Evolutionary conservation across 768 basidiomycete species (phyloP).

Genomic region (Mycena metata): DNA sequence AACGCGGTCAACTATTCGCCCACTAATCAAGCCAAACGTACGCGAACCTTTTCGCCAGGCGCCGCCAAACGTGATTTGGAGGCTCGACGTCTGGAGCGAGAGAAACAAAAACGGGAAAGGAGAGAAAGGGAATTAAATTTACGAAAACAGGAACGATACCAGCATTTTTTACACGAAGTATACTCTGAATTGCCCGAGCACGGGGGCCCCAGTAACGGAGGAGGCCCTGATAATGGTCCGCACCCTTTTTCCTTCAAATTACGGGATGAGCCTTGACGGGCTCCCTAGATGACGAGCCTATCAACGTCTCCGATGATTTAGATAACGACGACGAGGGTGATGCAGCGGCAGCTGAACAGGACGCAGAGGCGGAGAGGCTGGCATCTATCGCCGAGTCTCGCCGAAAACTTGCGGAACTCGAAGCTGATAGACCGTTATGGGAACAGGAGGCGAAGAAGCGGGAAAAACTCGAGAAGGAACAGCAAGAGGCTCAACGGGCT

Average conservation of each 20-base stretch:
- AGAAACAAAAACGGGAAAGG: constrained; percentile 58
- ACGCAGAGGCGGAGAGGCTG: constrained; percentile 54
- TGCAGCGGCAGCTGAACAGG: constrained; percentile 38
- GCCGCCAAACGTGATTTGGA: constrained; percentile 54
- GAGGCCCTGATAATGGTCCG: constrained; percentile 27
- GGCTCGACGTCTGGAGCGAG: constrained; percentile 53
- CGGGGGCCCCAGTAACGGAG: constrained; percentile 25
- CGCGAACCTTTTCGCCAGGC: constrained; percentile 63
- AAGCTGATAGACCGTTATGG: constrained; percentile 73
- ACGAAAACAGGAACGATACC: constrained; percentile 54
- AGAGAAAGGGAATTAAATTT: constrained; percentile 54
- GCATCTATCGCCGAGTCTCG: constrained; percentile 73
- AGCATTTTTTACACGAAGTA: constrained; percentile 57
- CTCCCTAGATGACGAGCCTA: constrained; percentile 24
- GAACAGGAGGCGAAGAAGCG: constrained; percentile 66
- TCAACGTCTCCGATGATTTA: constrained; percentile 32
- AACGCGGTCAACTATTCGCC: constrained; percentile 49
- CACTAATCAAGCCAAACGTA: constrained; percentile 59
- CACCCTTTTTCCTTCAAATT: not conserved
- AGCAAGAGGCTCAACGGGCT: constrained; percentile 56
- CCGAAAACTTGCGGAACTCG: constrained; percentile 76
- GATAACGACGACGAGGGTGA: constrained; percentile 35
- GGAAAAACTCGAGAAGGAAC: constrained; percentile 55
- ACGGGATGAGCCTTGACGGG: not conserved
- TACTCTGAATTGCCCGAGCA: constrained; percentile 52